These are phyloP conservation scores for Talinum fruticosum DNA, from an alignment of 148 eudicot species.

Conservation along the genomic window DNA sequence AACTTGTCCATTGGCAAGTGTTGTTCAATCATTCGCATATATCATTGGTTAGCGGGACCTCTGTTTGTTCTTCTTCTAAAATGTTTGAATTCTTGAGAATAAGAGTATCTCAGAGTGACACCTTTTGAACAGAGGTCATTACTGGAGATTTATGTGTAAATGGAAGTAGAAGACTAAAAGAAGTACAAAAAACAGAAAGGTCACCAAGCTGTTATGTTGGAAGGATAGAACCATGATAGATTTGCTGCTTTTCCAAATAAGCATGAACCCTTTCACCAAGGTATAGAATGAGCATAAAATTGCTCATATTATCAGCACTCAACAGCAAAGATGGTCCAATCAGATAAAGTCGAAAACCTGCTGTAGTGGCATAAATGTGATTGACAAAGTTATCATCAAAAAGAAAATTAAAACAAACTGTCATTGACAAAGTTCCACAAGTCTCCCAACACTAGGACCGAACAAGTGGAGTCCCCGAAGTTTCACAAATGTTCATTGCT, in stretches of 20 bases:
- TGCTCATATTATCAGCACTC: background rate
- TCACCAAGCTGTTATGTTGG: background rate
- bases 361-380: too few species aligned
- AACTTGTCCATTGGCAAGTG: too few species aligned
- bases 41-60: too few species aligned
- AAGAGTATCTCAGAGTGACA: background rate
- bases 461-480: background rate
- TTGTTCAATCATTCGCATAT: too few species aligned
- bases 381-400: background rate
- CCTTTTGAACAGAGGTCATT: background rate
- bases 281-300: background rate
- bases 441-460: background rate
- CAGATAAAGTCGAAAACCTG: background rate
- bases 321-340: background rate
- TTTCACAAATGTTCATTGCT: background rate
- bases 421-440: background rate
- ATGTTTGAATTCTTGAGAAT: background rate
- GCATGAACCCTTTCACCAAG: background rate
- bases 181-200: background rate
- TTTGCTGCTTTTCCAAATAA: background rate
- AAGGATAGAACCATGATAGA: background rate
- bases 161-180: background rate
- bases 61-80: background rate
- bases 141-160: background rate
- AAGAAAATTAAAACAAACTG: too few species aligned